A percentile compares a stretch with the other conserved stretches of the same genome.
These are phyloP conservation scores for Eucalyptus globulus DNA, from an alignment of 345 rosid genomes.

Conservation along the genomic window DNA sequence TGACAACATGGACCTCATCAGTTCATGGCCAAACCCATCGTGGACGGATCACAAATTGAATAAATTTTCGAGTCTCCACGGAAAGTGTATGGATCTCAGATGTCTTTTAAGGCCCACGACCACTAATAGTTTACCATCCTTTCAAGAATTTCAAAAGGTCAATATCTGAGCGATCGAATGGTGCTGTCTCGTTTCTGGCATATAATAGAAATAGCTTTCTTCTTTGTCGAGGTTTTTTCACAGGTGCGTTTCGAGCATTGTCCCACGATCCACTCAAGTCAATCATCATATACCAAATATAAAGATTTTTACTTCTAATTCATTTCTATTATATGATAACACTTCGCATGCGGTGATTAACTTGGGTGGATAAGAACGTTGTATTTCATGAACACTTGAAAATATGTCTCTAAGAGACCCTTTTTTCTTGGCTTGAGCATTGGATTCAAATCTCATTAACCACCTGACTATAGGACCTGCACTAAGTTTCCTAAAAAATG, in stretches of 20 bases:
- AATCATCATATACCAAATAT: not conserved
- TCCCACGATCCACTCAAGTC: not conserved
- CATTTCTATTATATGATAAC: not conserved
- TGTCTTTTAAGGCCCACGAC: not conserved
- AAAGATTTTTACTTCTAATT: not conserved
- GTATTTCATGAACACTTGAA: accelerated
- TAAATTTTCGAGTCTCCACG: not conserved
- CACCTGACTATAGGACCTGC: not conserved
- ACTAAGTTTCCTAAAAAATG: not conserved
- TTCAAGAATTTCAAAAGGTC: not conserved
- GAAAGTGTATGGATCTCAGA: not conserved
- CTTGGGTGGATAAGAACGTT: accelerated
- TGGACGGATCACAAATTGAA: not conserved
- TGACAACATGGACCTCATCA: not conserved
- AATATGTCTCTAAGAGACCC: accelerated
- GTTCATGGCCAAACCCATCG: not conserved
- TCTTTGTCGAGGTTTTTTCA: not conserved
- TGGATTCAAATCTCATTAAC: not conserved
- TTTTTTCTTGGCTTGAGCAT: not conserved
- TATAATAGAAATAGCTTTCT: not conserved
- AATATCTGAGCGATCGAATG: not conserved
- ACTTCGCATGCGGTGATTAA: not conserved
- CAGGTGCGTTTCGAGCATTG: not conserved
- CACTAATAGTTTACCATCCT: not conserved
- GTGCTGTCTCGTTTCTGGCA: not conserved